Evolutionary conservation across 345 rosid genomes (phyloP), one percentile per base, ranked within the genome.

Genomic region (Mercurialis annua): DNA sequence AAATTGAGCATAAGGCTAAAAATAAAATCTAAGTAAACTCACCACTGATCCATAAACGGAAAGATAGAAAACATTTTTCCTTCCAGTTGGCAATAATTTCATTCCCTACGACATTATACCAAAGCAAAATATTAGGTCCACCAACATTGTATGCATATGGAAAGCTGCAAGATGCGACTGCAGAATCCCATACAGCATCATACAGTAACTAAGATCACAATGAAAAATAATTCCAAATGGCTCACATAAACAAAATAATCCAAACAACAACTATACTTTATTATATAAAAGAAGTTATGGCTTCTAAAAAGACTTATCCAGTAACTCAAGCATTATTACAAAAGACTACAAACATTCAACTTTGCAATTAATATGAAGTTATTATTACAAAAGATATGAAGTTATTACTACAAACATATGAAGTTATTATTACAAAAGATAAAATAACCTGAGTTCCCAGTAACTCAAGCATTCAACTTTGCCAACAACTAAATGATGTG

Each of bases 11-110:
- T 15, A 44, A 62, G 52, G 11, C 34, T 27, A 6, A 36, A 49
- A 26, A 30, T 27, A 6, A 36, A 49, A 26, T 38, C 29, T 36
- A 75, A 72, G 66, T 27, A 67, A 43, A 76, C 92, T 86, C 59
- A 86, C 95, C 83, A 84, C 73, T 44, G 91, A 86, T 66, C 90
- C 89, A 74, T 80, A 88, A 27, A 88, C 26, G 6, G 91, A 83
- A 53, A 90, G 81, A 77, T 86, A 87, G 60, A 90, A 65, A 1
- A 82, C 10, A 75, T 77, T 88, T 43, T 86, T 90, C 78, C 88
- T 85, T 75, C 92, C 90, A 47, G 89, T 73, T 23, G 92, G 92
- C 77, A 90, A 77, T 6, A 90, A 71, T 54, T 82, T 88, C 97
- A 91, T 88, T 68, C 84, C 97, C 96, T 89, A 57, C 64, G 79